Conservation (phyloP, 1,139 yeast species). For the Geotrichum carabidarum region DNA sequence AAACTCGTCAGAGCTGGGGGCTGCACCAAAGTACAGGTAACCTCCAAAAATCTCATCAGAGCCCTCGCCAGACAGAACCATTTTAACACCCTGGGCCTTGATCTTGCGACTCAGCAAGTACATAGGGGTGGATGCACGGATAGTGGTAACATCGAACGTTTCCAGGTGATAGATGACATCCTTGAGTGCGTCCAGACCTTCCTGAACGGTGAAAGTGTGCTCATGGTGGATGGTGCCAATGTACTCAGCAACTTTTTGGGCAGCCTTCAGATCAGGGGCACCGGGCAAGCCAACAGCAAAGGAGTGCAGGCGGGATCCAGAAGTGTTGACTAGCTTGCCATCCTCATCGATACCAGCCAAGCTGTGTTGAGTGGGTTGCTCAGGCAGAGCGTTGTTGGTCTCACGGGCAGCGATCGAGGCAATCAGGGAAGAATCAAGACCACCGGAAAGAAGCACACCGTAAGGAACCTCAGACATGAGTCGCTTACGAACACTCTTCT, state of each 20-base stretch:
- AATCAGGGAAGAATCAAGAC: conserved; percentile 91
- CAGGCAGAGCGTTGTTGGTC: conserved; percentile 69
- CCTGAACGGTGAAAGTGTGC: conserved; percentile 92
- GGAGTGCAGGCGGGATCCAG: conserved; percentile 86
- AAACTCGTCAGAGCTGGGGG: conserved; percentile 88
- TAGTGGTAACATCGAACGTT: conserved; percentile 96
- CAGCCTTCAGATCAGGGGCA: conserved; percentile 96
- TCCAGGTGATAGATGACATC: conserved; percentile 95
- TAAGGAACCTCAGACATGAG: conserved; percentile 98
- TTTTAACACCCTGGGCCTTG: conserved; percentile 98
- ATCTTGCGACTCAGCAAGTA: conserved; percentile 90
- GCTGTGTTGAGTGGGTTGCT: conserved; percentile 45
- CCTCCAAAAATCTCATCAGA: conserved; percentile 99
- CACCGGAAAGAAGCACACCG: conserved; percentile 95
- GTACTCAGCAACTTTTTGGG: conserved; percentile 86
- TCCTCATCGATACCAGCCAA: conserved; percentile 88
- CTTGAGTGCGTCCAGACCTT: conserved; percentile 89
- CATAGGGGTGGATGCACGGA: conserved; percentile 99
- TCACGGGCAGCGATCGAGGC: conserved; percentile 97
- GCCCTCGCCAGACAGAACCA: conserved; percentile 98
- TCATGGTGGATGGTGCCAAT: conserved; percentile 97
- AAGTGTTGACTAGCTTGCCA: conserved; percentile 69
- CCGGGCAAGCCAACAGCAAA: conserved; percentile 96
- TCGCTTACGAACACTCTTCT: conserved; percentile 95
- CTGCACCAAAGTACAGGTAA: conserved; percentile 92